Conservation (phyloP, 495 filamentous ascomycete genomes). For the Penicillium coprophilum region DNA sequence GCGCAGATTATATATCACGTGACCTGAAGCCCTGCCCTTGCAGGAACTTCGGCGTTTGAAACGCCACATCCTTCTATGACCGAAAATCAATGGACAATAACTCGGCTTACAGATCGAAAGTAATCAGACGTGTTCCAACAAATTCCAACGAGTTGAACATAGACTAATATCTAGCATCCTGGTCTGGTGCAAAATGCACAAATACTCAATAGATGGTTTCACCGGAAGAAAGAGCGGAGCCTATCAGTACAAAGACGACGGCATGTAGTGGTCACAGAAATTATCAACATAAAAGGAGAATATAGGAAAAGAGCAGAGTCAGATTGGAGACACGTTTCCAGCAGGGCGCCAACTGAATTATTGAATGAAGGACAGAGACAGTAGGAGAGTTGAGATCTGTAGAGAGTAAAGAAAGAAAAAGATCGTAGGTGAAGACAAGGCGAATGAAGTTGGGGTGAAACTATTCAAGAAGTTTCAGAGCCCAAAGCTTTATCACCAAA, state of each 20-base stretch:
- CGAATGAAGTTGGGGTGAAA: conserved; percentile 5
- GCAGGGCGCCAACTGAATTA: conserved; percentile 15
- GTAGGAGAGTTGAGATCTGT: conserved; percentile 17
- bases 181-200: conserved; percentile 24
- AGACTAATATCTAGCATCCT: conserved; percentile 21
- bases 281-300: conserved; percentile 31
- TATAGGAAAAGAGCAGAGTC: conserved; percentile 19
- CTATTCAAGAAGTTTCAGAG: not conserved
- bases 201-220: conserved; percentile 20
- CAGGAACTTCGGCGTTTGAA: conserved; percentile 8
- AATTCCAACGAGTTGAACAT: conserved; percentile 10
- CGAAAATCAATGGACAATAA: not conserved
- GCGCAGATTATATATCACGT: not conserved
- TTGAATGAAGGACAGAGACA: conserved; percentile 20
- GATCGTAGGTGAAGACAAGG: conserved; percentile 19
- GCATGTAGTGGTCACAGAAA: conserved; percentile 16
- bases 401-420: conserved; percentile 22
- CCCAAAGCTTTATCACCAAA: conserved; percentile 4
- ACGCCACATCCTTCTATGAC: not conserved
- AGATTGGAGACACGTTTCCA: conserved; percentile 16
- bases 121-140: conserved; percentile 5
- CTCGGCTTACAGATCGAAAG: not conserved
- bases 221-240: conserved; percentile 15
- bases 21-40: not conserved
- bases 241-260: conserved; percentile 11